These are phyloP conservation scores for Blastocladiella emersonii DNA, from an alignment of 371 early-diverging fungal genomes.

Conservation along the genomic window DNA sequence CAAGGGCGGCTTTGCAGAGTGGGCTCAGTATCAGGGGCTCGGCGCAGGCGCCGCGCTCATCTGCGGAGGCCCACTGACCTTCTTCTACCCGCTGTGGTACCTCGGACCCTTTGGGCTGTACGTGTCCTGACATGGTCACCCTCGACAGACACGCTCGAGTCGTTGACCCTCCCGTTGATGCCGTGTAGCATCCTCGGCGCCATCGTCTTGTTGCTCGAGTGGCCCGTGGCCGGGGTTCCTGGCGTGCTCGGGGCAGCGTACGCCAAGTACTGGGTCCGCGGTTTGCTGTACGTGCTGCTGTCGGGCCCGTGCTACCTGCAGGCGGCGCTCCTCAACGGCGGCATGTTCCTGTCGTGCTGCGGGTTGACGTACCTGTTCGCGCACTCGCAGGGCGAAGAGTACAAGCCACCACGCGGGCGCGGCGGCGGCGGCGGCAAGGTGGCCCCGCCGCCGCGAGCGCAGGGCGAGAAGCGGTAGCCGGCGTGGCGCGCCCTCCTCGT, in stretches of 20 bases:
- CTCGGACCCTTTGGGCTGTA: neutral
- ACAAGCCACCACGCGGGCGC: neutral
- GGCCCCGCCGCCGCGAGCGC: too few relatives aligned
- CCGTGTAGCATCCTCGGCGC: neutral
- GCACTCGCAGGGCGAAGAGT: neutral
- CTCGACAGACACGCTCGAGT: neutral
- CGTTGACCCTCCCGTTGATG: neutral
- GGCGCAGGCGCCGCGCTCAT: constrained; percentile 1
- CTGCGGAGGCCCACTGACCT: neutral
- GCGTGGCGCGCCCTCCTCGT: too few relatives aligned
- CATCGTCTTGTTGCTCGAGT: neutral
- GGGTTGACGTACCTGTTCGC: constrained; percentile 3
- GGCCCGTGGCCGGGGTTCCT: neutral
- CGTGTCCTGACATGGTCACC: neutral
- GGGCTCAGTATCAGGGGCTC: constrained; percentile 1
- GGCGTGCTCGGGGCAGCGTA: neutral
- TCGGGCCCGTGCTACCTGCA: neutral
- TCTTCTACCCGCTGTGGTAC: constrained; percentile 3
- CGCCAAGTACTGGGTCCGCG: neutral
- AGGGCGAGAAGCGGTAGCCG: too few relatives aligned
- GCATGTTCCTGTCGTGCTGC: neutral
- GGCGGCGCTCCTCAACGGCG: neutral
- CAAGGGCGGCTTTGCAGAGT: neutral
- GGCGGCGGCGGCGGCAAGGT: too few relatives aligned
- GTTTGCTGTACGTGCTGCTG: neutral